phyloP scores from a whole-genome alignment of 1,284 basidiomycete species.

The Heimioporus punctisporus region DNA sequence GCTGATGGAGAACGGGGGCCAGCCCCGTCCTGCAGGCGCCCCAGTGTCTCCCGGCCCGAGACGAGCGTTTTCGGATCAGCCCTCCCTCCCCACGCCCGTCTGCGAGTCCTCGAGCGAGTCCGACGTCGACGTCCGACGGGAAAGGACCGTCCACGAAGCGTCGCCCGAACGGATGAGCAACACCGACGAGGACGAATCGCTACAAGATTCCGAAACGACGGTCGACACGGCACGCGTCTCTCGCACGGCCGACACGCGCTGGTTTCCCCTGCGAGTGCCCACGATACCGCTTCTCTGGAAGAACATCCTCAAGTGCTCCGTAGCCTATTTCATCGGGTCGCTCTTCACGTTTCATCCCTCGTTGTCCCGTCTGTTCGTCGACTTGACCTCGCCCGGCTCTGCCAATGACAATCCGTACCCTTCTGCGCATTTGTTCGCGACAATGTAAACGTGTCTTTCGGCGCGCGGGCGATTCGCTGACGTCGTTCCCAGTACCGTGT shows the following conservation, averaged over 20 bases:
- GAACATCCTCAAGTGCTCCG: constrained; percentile 88
- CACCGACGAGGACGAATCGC: constrained; percentile 18
- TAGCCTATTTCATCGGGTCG: constrained; percentile 91
- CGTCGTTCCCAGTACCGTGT: constrained; percentile 57
- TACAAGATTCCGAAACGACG: constrained; percentile 10
- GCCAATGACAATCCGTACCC: constrained; percentile 55
- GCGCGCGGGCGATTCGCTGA: neutral
- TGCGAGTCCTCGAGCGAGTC: no score
- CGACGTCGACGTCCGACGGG: no score
- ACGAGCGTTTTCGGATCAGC: constrained; percentile 3
- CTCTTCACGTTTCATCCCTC: constrained; percentile 91
- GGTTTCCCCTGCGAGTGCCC: constrained; percentile 29
- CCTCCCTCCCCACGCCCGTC: neutral
- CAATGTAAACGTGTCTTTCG: constrained; percentile 55
- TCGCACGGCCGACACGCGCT: constrained; percentile 2
- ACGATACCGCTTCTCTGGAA: constrained; percentile 55
- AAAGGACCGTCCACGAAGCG: no score
- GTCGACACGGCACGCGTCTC: constrained; percentile 8
- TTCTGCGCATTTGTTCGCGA: constrained; percentile 90
- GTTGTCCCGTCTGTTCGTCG: constrained; percentile 64
- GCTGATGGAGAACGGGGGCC: constrained; percentile 67
- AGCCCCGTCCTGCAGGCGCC: constrained; percentile 24
- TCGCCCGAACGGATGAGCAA: neutral
- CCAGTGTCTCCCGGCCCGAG: constrained; percentile 2
- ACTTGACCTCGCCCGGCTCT: constrained; percentile 57